Percentiles rank a stretch among this genome's conserved stretches.
These are phyloP conservation scores for Puccinia brachypodii DNA, from an alignment of 1,284 basidiomycete genomes.

Conservation along the genomic window DNA sequence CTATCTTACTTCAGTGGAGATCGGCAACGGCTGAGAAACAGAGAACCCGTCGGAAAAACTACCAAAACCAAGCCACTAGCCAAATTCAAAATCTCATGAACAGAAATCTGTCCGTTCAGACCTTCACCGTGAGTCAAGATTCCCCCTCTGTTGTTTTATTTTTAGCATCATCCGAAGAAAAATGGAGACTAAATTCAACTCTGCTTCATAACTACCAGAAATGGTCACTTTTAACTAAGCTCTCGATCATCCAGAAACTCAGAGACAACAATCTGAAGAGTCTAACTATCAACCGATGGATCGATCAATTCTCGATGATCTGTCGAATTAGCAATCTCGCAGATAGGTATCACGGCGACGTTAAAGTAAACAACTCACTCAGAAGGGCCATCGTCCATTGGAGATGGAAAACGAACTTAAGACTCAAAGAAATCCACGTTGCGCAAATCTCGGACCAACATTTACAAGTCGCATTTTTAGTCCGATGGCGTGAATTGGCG, in stretches of 20 bases:
- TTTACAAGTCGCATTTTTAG: background rate
- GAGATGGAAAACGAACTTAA: conserved; percentile 20
- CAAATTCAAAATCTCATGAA: background rate
- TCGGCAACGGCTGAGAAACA: conserved; percentile 20
- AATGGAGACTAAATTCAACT: background rate
- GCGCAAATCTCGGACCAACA: background rate
- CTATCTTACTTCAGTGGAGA: conserved; percentile 18
- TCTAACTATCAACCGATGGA: conserved; percentile 5
- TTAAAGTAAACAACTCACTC: background rate
- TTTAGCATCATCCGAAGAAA: background rate
- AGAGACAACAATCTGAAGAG: background rate
- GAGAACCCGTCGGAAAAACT: background rate
- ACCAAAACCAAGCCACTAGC: conserved; percentile 8
- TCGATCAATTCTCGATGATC: conserved; percentile 2
- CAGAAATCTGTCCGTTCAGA: background rate
- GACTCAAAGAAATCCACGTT: conserved; percentile 4
- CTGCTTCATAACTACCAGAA: background rate
- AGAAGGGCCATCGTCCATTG: conserved; percentile 5
- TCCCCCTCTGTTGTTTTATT: background rate
- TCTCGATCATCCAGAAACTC: background rate
- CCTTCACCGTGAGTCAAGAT: conserved; percentile 4
- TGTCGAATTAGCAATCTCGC: background rate
- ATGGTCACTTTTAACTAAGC: conserved; percentile 17
- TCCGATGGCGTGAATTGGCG: conserved; percentile 21
- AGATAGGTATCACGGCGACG: background rate